Base-by-base conservation (phyloP, 2,329 filamentous ascomycete species). In the Cladosporium sp. region DNA sequence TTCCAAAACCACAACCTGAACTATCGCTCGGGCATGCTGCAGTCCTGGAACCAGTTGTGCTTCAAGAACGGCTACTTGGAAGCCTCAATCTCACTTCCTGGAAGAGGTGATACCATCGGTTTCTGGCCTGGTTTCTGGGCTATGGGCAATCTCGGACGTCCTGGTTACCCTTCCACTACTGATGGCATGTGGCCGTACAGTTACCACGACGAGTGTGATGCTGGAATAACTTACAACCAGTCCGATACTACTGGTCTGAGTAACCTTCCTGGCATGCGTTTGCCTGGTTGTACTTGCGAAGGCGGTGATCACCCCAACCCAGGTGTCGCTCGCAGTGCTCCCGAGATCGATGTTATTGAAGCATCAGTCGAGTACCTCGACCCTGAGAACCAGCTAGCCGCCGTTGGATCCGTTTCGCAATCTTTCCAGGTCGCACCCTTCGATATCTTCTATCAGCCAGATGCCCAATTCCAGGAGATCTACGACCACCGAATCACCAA, bases 131-230 rank as follows among this genome's bases (percentile, higher is more conserved):
- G 83, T 52, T 81, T 80, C 3, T 86, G 84, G 84, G 80, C 81
- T 1, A 83, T 85, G 80, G 84, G 84, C 0, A 86, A 86, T 67
- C 78, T 85, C 1, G 84, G 83, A 4, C 76, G 83, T 36, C 84
- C 84, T 21, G 84, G 84, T 44, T 85, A 84, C 68, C 74, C 81
- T 36, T 76, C 82, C 2, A 84, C 83, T 1, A 85, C 83, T 0
- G 84, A 86, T 24, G 84, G 84, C 6, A 74, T 84, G 66, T 86
- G 84, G 84, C 84, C 84, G 2, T 86, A 85, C 69, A 85, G 83
- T 0, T 86, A 86, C 71, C 75, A 82, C 60, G 76, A 78, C 38
- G 68, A 69, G 21, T 86, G 83, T 69, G 84, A 83, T 66, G 76
- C 71, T 18, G 81, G 81, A n/a, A 83, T 83, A 63, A 83, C 81